Conservation (phyloP, 768 basidiomycete genomes). For the Lactarius pseudohatsudake region DNA sequence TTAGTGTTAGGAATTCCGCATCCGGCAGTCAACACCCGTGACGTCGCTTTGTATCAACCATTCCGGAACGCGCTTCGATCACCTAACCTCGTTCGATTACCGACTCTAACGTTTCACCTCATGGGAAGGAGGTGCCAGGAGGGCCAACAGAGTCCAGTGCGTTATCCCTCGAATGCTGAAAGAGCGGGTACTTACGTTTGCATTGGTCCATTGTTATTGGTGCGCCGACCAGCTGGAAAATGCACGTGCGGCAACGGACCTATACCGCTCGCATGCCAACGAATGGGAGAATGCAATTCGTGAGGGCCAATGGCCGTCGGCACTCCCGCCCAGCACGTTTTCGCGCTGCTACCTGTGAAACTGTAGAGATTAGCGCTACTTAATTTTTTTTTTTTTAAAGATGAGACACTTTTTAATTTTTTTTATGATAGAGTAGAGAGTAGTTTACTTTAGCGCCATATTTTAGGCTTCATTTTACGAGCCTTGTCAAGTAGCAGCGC, state of each 20-base stretch:
- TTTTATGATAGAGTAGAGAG: constrained; percentile 8
- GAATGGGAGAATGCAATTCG: constrained; percentile 68
- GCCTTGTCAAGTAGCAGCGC: constrained; percentile 10
- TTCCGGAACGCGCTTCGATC: constrained; percentile 70
- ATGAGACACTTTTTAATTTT: not conserved
- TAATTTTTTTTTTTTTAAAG: not conserved
- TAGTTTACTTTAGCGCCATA: constrained; percentile 18
- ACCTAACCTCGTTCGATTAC: constrained; percentile 69
- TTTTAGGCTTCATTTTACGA: constrained; percentile 14
- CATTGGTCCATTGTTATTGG: constrained; percentile 6
- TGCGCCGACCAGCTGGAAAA: constrained; percentile 64
- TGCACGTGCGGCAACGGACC: constrained; percentile 56
- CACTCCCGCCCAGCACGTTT: constrained; percentile 74
- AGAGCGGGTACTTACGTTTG: constrained; percentile 20
- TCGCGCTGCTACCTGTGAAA: constrained; percentile 71
- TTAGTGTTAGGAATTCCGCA: constrained; percentile 80
- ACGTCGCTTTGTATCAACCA: constrained; percentile 80
- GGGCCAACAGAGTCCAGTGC: constrained; percentile 67
- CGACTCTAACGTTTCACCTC: constrained; percentile 78
- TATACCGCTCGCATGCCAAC: constrained; percentile 53
- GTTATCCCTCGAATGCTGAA: constrained; percentile 33
- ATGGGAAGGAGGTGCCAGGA: constrained; percentile 79
- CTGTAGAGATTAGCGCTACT: not conserved
- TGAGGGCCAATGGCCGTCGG: constrained; percentile 69
- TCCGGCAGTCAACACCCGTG: constrained; percentile 72